These are phyloP conservation scores for Trichopus zeylanicus DNA, from an alignment of 116 monocot species.

Conservation along the genomic window DNA sequence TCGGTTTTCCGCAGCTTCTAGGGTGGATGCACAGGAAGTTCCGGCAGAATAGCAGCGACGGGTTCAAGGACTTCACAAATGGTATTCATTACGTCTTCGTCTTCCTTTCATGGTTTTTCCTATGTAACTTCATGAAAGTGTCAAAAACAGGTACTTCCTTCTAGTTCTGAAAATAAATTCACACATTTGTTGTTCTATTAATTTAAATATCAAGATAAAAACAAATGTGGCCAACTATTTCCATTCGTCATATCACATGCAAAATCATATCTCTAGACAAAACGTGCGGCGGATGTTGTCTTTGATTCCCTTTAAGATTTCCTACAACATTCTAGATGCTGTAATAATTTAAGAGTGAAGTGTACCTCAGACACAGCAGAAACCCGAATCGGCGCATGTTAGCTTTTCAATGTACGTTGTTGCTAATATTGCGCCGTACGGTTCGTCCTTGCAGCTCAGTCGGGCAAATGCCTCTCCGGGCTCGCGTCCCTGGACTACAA, in stretches of 20 bases:
- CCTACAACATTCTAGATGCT: no score
- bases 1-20: slow-evolving; percentile 20
- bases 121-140: neutral
- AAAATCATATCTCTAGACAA: neutral
- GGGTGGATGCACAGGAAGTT: slow-evolving; percentile 60
- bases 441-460: neutral
- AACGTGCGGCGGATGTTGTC: neutral
- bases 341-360: neutral
- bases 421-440: neutral
- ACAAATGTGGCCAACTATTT: no score
- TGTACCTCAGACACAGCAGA: no score
- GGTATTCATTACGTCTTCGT: slow-evolving; percentile 12
- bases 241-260: neutral
- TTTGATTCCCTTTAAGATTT: no score
- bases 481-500: slow-evolving; percentile 19
- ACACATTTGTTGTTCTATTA: no score
- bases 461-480: slow-evolving; percentile 30
- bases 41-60: slow-evolving; percentile 27
- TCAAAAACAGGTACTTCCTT: neutral
- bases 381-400: neutral
- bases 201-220: no score
- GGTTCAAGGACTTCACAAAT: slow-evolving; percentile 16
- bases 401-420: neutral
- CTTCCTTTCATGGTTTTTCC: neutral
- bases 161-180: no score